phyloP scores from a whole-genome alignment of 208 protist species.

The Leishmania tropica region DNA sequence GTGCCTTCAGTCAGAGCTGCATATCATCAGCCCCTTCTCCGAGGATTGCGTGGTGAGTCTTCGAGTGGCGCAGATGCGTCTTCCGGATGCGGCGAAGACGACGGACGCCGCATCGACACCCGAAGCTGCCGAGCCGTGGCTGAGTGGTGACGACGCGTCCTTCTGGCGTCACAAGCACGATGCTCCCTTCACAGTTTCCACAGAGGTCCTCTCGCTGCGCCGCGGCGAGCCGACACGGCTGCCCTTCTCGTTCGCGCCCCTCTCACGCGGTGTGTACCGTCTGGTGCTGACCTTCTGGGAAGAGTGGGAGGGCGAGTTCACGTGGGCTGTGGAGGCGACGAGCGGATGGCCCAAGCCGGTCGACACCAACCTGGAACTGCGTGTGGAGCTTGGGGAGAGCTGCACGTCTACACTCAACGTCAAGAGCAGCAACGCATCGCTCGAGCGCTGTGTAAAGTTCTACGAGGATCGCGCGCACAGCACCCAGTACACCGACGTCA shows the following conservation, averaged over 20 bases:
- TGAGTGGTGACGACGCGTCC: constrained; percentile 11
- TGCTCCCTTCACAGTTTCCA: constrained; percentile 60
- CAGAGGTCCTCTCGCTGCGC: constrained; percentile 78
- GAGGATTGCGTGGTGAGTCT: constrained; percentile 80
- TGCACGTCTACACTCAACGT: constrained; percentile 48
- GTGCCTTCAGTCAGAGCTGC: constrained; percentile 60
- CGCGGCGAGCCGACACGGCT: constrained; percentile 66
- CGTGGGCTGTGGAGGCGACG: constrained; percentile 73
- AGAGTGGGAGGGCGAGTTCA: constrained; percentile 90
- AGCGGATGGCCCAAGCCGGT: constrained; percentile 57
- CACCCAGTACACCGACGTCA: constrained; percentile 25
- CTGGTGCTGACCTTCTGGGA: constrained; percentile 85
- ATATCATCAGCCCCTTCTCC: constrained; percentile 83
- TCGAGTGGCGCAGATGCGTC: constrained; percentile 62
- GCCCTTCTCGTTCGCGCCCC: constrained; percentile 82
- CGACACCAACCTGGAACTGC: constrained; percentile 52
- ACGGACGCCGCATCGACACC: not conserved
- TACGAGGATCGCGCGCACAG: constrained; percentile 67
- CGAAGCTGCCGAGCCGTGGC: constrained; percentile 21
- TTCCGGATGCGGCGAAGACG: not conserved
- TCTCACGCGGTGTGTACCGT: constrained; percentile 75
- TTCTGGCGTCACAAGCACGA: constrained; percentile 30
- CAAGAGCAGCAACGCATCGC: constrained; percentile 49
- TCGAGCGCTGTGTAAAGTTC: constrained; percentile 75
- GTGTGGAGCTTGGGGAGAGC: constrained; percentile 70